These are phyloP conservation scores for Leccinum sublutescens DNA, from an alignment of 768 basidiomycete species.

Conservation along the genomic window DNA sequence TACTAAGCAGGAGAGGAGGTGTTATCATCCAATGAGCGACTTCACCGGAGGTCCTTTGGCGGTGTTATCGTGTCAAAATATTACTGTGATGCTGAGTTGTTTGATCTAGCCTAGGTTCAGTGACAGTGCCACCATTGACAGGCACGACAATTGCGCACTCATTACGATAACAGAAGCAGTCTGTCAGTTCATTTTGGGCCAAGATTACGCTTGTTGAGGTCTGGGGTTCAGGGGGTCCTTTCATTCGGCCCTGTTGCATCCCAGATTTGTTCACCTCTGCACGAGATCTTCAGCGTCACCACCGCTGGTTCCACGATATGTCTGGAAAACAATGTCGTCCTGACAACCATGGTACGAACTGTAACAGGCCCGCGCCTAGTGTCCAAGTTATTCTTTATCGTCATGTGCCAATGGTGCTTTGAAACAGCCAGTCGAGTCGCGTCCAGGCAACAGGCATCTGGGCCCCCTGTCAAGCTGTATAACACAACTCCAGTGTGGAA, in stretches of 20 bases:
- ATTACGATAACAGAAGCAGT: constrained; percentile 12
- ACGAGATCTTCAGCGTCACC: not conserved
- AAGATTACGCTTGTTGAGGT: not conserved
- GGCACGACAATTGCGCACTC: constrained; percentile 3
- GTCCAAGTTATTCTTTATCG: not conserved
- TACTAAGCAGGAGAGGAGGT: constrained; percentile 19
- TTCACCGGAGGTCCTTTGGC: not conserved
- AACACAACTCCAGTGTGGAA: not conserved
- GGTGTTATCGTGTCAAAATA: constrained; percentile 20
- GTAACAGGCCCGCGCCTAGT: not conserved
- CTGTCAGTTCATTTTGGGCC: constrained; percentile 5
- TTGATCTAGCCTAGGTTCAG: not conserved
- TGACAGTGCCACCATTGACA: constrained; percentile 8
- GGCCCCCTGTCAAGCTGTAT: not conserved
- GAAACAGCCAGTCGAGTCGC: not conserved
- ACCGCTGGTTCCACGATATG: not conserved
- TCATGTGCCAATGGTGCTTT: not conserved
- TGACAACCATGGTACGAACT: not conserved
- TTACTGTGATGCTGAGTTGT: not conserved
- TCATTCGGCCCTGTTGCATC: not conserved
- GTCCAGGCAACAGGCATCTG: not conserved
- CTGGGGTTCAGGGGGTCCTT: not conserved
- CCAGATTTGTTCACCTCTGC: not conserved
- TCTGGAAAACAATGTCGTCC: not conserved
- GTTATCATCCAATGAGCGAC: constrained; percentile 23